These are phyloP conservation scores for Skeletonema menzelii DNA, from an alignment of 108 stramenopile genomes.

Conservation along the genomic window DNA sequence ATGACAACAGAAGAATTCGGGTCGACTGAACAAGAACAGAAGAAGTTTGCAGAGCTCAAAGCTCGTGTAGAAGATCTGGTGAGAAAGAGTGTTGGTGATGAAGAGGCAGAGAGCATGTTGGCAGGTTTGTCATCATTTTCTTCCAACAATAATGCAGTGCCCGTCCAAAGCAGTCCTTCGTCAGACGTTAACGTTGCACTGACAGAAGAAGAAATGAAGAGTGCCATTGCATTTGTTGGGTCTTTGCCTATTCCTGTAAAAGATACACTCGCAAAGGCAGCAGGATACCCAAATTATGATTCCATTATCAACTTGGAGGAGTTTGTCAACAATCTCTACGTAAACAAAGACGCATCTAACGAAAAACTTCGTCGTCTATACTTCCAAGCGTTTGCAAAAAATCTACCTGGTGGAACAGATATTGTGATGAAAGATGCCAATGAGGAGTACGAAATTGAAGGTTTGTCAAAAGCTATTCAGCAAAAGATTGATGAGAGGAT, in stretches of 20 bases:
- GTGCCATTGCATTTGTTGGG: constrained; percentile 11
- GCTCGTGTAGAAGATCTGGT: constrained; percentile 25
- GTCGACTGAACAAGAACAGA: neutral
- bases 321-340: constrained; percentile 18
- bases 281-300: constrained; percentile 14
- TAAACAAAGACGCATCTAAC: constrained; percentile 5
- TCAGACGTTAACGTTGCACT: neutral
- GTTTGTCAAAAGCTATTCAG: constrained; percentile 11
- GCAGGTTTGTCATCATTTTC: constrained; percentile 19
- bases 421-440: constrained; percentile 4
- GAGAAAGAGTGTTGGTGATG: constrained; percentile 14
- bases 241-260: constrained; percentile 19
- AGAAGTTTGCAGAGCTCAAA: constrained; percentile 18
- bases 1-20: neutral
- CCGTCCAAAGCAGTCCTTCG: neutral
- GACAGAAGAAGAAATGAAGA: constrained; percentile 25
- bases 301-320: constrained; percentile 3
- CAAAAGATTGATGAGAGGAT: constrained; percentile 11
- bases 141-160: neutral
- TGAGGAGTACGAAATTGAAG: constrained; percentile 23
- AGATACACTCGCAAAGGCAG: constrained; percentile 25
- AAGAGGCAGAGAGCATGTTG: constrained; percentile 32
- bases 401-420: neutral
- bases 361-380: constrained; percentile 22
- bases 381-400: constrained; percentile 14